A percentile compares a stretch with the other conserved stretches of the same genome.
phyloP scores from a whole-genome alignment of 2,329 filamentous ascomycete species.

The Trichoderma atrobrunneum region DNA sequence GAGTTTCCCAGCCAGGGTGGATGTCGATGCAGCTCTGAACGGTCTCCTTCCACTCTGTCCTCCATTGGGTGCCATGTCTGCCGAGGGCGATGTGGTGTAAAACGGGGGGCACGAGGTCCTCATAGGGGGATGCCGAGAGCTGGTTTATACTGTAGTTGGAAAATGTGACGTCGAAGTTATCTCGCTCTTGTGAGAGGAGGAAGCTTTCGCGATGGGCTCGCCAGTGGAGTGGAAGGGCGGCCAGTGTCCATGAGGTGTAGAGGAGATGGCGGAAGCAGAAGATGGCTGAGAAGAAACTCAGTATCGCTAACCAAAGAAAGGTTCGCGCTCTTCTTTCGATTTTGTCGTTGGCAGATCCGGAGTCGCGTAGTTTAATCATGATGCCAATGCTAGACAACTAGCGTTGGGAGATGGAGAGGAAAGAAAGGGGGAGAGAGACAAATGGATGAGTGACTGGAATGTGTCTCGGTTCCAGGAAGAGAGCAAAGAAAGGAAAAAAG shows the following conservation, averaged over 20 bases:
- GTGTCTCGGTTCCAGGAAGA: neutral
- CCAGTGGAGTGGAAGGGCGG: conserved; percentile 30
- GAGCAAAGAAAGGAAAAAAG: neutral
- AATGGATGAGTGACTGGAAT: neutral
- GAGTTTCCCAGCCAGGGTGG: conserved; percentile 34
- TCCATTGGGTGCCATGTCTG: conserved; percentile 24
- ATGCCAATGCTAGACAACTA: neutral
- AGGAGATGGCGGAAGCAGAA: conserved; percentile 24
- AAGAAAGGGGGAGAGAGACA: neutral
- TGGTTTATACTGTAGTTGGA: conserved; percentile 31
- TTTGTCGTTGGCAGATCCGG: neutral
- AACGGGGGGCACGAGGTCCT: conserved; percentile 34
- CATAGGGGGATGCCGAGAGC: conserved; percentile 28
- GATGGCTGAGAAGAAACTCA: conserved; percentile 14
- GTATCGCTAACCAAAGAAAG: conserved; percentile 14
- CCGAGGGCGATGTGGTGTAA: conserved; percentile 35
- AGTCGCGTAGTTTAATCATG: neutral
- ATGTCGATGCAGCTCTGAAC: conserved; percentile 34
- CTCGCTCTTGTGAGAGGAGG: conserved; percentile 29
- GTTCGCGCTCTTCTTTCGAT: neutral
- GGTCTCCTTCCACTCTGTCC: conserved; percentile 29
- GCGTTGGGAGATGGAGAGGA: neutral
- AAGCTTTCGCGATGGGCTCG: conserved; percentile 26
- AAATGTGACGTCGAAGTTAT: conserved; percentile 36
- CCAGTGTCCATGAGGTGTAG: conserved; percentile 31